These are phyloP conservation scores for Volvox africanus DNA, from an alignment of 139 green algal genomes.

Conservation along the genomic window DNA sequence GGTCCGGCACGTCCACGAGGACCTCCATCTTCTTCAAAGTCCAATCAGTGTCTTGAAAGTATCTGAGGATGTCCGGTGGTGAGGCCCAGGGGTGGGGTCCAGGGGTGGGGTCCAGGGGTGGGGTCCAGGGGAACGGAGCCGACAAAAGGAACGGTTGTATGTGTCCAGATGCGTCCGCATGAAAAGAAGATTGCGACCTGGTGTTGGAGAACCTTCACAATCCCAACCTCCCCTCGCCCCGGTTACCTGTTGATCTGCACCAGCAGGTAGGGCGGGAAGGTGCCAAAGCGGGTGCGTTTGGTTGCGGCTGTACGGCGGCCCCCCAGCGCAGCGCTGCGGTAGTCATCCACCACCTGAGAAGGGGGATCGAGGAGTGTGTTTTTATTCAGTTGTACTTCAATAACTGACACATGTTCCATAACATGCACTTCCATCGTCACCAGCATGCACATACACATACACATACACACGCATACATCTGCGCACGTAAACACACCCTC, in stretches of 20 bases:
- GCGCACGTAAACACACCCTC: not conserved
- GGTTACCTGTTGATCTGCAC: conserved; percentile 81
- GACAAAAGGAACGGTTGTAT: not conserved
- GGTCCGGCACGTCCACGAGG: conserved; percentile 86
- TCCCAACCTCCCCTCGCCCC: not conserved
- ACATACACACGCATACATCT: not conserved
- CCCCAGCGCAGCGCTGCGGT: conserved; percentile 81
- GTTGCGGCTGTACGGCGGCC: conserved; percentile 59
- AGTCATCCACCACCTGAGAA: conserved; percentile 81
- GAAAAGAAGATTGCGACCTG: too few relatives aligned
- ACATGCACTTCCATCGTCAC: too few relatives aligned
- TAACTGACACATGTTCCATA: too few relatives aligned
- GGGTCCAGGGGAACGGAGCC: too few relatives aligned
- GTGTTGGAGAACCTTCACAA: not conserved
- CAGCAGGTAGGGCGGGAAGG: conserved; percentile 93
- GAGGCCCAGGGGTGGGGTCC: too few relatives aligned
- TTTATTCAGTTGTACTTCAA: too few relatives aligned
- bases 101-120: too few relatives aligned
- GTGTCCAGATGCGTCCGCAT: not conserved
- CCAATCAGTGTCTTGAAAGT: conserved; percentile 86
- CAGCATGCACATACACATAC: not conserved
- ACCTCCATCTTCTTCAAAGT: conserved; percentile 92
- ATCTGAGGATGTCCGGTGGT: too few relatives aligned
- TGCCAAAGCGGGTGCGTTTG: conserved; percentile 79
- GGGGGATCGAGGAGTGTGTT: not conserved